Conservation (phyloP, 2,329 filamentous ascomycete genomes). For the Aspergillus sp. region DNA sequence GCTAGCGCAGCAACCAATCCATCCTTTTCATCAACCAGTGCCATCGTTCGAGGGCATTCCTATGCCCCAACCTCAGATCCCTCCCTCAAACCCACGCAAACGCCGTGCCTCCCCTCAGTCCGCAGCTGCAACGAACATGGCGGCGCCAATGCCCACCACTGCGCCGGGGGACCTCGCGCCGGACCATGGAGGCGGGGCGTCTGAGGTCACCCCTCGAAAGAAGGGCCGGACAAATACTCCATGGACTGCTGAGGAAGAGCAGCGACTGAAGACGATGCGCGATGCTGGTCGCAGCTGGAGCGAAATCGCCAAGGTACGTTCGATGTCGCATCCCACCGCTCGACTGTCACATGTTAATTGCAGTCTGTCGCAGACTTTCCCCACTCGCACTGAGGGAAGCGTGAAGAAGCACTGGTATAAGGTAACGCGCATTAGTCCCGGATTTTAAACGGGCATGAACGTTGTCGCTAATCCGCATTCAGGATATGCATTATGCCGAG, state of each 20-base stretch:
- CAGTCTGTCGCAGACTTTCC: constrained; percentile 68
- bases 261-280: constrained; percentile 88
- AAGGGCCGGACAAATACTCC: constrained; percentile 98
- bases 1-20: constrained; percentile 38
- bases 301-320: constrained; percentile 87
- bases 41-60: constrained; percentile 39
- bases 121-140: constrained; percentile 38
- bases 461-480: constrained; percentile 24
- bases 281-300: constrained; percentile 94
- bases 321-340: background rate
- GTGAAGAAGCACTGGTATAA: constrained; percentile 99
- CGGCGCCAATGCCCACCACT: constrained; percentile 29
- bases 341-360: background rate
- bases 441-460: background rate
- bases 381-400: constrained; percentile 88
- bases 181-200: constrained; percentile 19
- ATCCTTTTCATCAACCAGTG: constrained; percentile 36
- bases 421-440: constrained; percentile 48
- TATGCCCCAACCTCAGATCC: constrained; percentile 38
- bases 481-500: constrained; percentile 99
- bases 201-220: constrained; percentile 55
- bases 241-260: constrained; percentile 93
- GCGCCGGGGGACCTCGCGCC: constrained; percentile 31
- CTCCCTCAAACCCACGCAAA: constrained; percentile 44
- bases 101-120: constrained; percentile 42